Conservation (phyloP, 2,329 filamentous ascomycete species). For the Bipolaris victoriae region DNA sequence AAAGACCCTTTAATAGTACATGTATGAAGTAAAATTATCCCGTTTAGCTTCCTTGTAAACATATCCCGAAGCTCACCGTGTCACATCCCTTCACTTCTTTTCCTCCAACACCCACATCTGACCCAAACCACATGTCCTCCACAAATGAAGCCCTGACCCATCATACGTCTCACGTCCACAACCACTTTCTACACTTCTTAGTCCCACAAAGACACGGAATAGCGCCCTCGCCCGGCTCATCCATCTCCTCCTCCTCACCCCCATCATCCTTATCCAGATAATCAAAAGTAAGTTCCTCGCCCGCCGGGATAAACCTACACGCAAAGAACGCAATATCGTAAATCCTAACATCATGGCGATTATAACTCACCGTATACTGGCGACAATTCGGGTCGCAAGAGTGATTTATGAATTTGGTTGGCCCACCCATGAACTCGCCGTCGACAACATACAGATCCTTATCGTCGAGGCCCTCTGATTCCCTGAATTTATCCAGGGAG, state of each 20-base stretch:
- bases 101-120: too few relatives aligned
- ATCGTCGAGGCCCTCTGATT: conserved; percentile 59
- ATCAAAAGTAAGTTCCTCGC: conserved; percentile 78
- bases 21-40: too few relatives aligned
- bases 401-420: conserved; percentile 83
- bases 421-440: conserved; percentile 78
- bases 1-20: too few relatives aligned
- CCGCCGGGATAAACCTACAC: conserved; percentile 66
- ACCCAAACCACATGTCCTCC: too few relatives aligned
- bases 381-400: conserved; percentile 79
- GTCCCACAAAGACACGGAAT: conserved; percentile 64
- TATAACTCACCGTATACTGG: conserved; percentile 79
- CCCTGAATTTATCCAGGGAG: conserved; percentile 78
- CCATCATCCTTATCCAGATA: conserved; percentile 74
- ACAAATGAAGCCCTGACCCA: neutral
- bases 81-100: neutral
- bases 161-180: conserved; percentile 60
- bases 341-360: conserved; percentile 74
- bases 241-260: conserved; percentile 60
- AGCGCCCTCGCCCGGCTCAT: conserved; percentile 56
- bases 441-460: conserved; percentile 57
- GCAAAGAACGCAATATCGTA: conserved; percentile 82
- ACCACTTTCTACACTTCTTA: conserved; percentile 68
- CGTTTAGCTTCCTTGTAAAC: too few relatives aligned
- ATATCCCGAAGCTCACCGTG: too few relatives aligned